These are phyloP conservation scores for Penicillium corylophilum DNA, from an alignment of 2,329 filamentous ascomycete species.

Conservation along the genomic window DNA sequence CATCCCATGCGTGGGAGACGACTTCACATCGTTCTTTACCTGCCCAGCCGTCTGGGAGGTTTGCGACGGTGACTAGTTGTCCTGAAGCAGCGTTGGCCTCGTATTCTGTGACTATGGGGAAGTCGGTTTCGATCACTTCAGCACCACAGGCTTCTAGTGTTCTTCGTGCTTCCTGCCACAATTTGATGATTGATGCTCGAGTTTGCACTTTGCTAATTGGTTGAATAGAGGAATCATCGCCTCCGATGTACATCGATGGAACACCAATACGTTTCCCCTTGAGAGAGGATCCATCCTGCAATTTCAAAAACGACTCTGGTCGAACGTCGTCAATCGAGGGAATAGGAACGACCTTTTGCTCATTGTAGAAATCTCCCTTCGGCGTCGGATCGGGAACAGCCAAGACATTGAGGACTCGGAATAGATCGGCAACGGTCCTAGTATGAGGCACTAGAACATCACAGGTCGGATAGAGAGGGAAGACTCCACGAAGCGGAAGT, in stretches of 20 bases:
- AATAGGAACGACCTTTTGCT: slow-evolving; percentile 49
- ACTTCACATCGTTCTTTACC: slow-evolving; percentile 49
- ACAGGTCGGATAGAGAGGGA: slow-evolving; percentile 58
- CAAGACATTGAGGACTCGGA: slow-evolving; percentile 52
- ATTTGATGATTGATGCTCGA: slow-evolving; percentile 39
- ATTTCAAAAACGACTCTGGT: slow-evolving; percentile 32
- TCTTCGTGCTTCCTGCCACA: slow-evolving; percentile 32
- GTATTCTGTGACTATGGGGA: slow-evolving; percentile 34
- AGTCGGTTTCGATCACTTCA: slow-evolving; percentile 32
- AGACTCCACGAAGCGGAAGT: slow-evolving; percentile 53
- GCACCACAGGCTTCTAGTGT: slow-evolving; percentile 33
- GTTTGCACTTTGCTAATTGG: slow-evolving; percentile 38
- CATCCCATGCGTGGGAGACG: slow-evolving; percentile 54
- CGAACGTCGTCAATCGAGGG: slow-evolving; percentile 33
- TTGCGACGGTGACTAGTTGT: slow-evolving; percentile 41
- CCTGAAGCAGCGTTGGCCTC: slow-evolving; percentile 35
- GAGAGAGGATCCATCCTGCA: slow-evolving; percentile 36
- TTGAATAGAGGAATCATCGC: slow-evolving; percentile 31
- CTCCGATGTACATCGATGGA: slow-evolving; percentile 53
- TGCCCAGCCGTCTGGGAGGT: slow-evolving; percentile 49
- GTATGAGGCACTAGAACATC: slow-evolving; percentile 57
- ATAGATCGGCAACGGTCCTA: slow-evolving; percentile 51
- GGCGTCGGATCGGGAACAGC: slow-evolving; percentile 43
- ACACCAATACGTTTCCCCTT: slow-evolving; percentile 50
- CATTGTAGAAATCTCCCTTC: slow-evolving; percentile 55